Percentiles rank a stretch among this genome's conserved stretches.
phyloP scores from a whole-genome alignment of 2,329 filamentous ascomycete genomes.

The Chalara sp. region DNA sequence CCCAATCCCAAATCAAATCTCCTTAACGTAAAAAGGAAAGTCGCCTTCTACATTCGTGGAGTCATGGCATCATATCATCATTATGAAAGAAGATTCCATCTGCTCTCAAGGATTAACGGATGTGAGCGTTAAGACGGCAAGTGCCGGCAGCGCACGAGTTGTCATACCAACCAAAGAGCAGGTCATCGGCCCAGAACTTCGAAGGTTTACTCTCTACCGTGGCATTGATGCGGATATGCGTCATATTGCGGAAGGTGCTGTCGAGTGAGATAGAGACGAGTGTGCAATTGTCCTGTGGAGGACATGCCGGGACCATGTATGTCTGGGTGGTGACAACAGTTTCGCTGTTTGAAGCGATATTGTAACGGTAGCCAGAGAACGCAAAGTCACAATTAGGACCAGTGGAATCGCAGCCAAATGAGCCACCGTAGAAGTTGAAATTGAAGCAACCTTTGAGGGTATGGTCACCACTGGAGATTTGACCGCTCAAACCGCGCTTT shows the following conservation, averaged over 20 bases:
- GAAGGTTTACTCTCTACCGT: conserved; percentile 30
- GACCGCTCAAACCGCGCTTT: conserved; percentile 22
- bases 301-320: conserved; percentile 25
- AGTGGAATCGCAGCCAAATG: conserved; percentile 33
- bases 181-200: conserved; percentile 41
- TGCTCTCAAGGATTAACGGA: conserved; percentile 1
- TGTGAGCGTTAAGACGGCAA: conserved; percentile 27
- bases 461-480: conserved; percentile 21
- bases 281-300: conserved; percentile 22
- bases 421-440: conserved; percentile 29
- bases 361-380: conserved; percentile 25
- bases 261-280: conserved; percentile 23
- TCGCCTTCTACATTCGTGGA: too few relatives aligned
- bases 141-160: conserved; percentile 31
- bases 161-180: conserved; percentile 37
- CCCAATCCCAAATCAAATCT: too few relatives aligned
- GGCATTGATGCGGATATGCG: conserved; percentile 33
- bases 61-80: too few relatives aligned
- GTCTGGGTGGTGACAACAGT: conserved; percentile 19
- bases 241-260: conserved; percentile 27
- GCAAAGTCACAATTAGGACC: conserved; percentile 30
- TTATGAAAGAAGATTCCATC: too few relatives aligned
- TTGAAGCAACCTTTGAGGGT: conserved; percentile 27
- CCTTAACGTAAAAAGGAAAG: too few relatives aligned
- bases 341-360: conserved; percentile 13